phyloP scores from a whole-genome alignment of 805 yeast species.

The Starmera dryadoides region DNA sequence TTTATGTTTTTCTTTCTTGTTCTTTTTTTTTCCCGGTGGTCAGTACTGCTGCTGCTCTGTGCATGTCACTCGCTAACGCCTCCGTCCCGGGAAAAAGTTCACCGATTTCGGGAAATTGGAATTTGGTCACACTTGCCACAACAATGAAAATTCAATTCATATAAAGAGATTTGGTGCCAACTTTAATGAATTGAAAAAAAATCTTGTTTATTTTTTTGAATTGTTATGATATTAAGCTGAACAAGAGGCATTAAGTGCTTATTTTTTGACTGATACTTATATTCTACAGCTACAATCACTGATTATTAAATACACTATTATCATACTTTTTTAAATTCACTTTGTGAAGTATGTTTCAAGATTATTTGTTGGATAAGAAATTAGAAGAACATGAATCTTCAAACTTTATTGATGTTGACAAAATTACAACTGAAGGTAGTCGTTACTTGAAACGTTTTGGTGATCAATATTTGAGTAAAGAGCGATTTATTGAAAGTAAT shows the following conservation, averaged over 20 bases:
- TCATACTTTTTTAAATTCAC: too few species aligned
- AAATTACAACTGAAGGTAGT: neutral
- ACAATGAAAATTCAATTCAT: neutral
- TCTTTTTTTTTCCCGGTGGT: too few species aligned
- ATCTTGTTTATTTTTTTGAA: too few species aligned
- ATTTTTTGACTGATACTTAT: too few species aligned
- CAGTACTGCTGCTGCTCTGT: too few species aligned
- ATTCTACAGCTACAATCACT: too few species aligned
- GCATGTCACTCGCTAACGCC: neutral
- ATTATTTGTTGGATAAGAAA: constrained; percentile 13
- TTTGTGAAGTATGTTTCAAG: constrained; percentile 16
- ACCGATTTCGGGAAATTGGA: too few species aligned
- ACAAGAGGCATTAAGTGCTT: too few species aligned
- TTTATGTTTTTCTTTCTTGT: too few species aligned
- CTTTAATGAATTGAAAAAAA: neutral
- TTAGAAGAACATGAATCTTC: constrained; percentile 10
- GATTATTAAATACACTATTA: too few species aligned
- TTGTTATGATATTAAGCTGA: too few species aligned
- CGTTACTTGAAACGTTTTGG: constrained; percentile 1
- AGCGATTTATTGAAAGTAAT: constrained; percentile 3
- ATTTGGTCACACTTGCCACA: neutral
- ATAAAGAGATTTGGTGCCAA: neutral
- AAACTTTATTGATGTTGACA: neutral
- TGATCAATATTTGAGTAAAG: constrained; percentile 2
- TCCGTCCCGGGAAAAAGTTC: too few species aligned